phyloP scores from a whole-genome alignment of 108 stramenopile species.

The Nitzschia sp. region DNA sequence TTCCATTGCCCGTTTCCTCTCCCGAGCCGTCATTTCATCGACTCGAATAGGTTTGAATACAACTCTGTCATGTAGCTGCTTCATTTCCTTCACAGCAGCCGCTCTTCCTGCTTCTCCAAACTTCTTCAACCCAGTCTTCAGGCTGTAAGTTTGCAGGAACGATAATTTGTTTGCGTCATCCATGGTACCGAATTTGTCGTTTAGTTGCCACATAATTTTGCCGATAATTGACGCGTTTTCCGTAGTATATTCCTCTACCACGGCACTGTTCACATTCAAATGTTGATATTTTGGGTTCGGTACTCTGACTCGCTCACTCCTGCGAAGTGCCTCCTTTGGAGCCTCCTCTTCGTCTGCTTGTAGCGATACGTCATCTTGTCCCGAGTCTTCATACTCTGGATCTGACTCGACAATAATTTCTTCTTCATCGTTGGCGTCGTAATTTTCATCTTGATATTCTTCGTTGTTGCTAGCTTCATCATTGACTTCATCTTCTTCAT shows the following conservation, averaged over 20 bases:
- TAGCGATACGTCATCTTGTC: background rate
- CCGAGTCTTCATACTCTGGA: background rate
- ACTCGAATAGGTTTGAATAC: conserved; percentile 23
- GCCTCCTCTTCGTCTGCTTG: background rate
- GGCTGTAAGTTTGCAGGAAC: conserved; percentile 8
- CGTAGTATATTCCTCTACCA: background rate
- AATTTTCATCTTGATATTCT: conserved; percentile 4
- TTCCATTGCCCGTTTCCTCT: conserved; percentile 13
- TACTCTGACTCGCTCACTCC: background rate
- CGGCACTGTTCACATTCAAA: background rate
- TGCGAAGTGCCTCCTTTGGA: background rate
- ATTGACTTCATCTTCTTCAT: background rate
- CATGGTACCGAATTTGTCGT: background rate
- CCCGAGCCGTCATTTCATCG: conserved; percentile 24
- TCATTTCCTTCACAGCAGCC: conserved; percentile 40
- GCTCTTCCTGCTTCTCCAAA: conserved; percentile 33
- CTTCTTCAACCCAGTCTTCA: conserved; percentile 19
- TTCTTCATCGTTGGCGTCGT: conserved; percentile 11
- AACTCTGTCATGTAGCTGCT: conserved; percentile 40
- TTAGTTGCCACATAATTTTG: background rate
- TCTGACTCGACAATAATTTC: too few species aligned
- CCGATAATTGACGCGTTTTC: background rate
- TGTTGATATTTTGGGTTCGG: background rate
- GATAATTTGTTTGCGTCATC: background rate
- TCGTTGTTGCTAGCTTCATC: background rate